These are phyloP conservation scores for Lanmaoa rubissima DNA, from an alignment of 768 basidiomycete genomes.

Conservation along the genomic window DNA sequence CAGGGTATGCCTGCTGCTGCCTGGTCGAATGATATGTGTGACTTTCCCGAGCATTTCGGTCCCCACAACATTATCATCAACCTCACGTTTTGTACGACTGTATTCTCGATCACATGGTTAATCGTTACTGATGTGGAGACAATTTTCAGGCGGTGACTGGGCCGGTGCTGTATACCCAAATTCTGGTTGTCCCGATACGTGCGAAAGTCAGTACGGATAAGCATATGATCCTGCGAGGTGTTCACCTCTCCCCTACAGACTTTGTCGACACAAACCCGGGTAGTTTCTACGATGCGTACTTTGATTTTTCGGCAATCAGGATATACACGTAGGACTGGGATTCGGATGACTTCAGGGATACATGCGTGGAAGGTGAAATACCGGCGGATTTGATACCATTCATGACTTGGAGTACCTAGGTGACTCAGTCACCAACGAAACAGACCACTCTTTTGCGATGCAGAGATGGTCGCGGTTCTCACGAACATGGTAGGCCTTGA, in stretches of 20 bases:
- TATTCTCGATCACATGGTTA: neutral
- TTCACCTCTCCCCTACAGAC: conserved; percentile 34
- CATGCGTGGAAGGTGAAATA: conserved; percentile 1
- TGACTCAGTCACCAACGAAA: neutral
- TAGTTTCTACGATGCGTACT: conserved; percentile 68
- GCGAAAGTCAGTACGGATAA: conserved; percentile 42
- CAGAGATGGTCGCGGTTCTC: neutral
- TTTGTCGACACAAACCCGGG: conserved; percentile 45
- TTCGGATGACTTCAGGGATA: neutral
- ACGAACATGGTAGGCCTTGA: neutral
- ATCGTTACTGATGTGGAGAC: neutral
- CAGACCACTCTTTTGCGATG: neutral
- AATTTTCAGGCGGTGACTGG: conserved; percentile 52
- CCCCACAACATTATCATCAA: conserved; percentile 37
- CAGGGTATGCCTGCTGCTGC: conserved; percentile 34
- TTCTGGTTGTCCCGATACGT: conserved; percentile 54
- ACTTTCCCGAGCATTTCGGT: conserved; percentile 37
- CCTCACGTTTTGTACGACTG: conserved; percentile 59
- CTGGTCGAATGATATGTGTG: conserved; percentile 36
- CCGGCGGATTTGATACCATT: conserved; percentile 8
- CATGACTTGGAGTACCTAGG: neutral
- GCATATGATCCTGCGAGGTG: neutral
- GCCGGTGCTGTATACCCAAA: conserved; percentile 46
- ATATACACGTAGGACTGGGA: conserved; percentile 39
- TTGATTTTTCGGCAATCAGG: conserved; percentile 62